Conservation (phyloP, 2,329 filamentous ascomycete species). For the Cordyceps farinosa region DNA sequence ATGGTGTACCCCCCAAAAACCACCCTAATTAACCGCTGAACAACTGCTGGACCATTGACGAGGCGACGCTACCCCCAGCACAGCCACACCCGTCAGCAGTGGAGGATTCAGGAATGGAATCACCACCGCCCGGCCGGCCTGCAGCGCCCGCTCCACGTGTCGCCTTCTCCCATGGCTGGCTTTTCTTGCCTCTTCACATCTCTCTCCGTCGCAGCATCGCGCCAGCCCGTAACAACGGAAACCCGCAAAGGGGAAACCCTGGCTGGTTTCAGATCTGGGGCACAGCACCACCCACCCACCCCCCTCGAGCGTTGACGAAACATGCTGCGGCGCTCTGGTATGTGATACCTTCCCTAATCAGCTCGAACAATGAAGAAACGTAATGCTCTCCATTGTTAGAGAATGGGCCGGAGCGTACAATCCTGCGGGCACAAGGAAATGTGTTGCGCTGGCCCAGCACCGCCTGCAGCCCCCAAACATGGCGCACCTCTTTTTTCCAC, state of each 20-base stretch:
- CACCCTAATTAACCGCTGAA: no score
- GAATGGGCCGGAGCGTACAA: no score
- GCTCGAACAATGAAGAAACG: no score
- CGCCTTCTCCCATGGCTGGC: not conserved
- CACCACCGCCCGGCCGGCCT: not conserved
- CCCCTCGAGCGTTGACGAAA: not conserved
- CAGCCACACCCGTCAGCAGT: not conserved
- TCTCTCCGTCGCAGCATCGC: not conserved
- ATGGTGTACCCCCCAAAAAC: no score
- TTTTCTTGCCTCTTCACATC: no score
- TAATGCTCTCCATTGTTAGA: no score
- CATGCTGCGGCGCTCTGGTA: not conserved
- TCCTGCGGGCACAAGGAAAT: no score
- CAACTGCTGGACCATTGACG: not conserved
- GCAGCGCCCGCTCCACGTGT: not conserved
- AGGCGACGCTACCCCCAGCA: not conserved
- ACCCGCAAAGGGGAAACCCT: not conserved
- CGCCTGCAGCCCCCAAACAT: no score
- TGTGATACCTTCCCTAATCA: no score
- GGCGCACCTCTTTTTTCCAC: no score
- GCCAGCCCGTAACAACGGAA: not conserved
- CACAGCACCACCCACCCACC: not conserved
- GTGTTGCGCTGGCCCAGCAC: no score
- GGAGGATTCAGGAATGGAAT: not conserved
- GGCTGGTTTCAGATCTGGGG: not conserved